Percentiles rank a stretch among this genome's conserved stretches.
phyloP scores from a whole-genome alignment of 1,139 yeast species.

The Suhomyces yuchorum region DNA sequence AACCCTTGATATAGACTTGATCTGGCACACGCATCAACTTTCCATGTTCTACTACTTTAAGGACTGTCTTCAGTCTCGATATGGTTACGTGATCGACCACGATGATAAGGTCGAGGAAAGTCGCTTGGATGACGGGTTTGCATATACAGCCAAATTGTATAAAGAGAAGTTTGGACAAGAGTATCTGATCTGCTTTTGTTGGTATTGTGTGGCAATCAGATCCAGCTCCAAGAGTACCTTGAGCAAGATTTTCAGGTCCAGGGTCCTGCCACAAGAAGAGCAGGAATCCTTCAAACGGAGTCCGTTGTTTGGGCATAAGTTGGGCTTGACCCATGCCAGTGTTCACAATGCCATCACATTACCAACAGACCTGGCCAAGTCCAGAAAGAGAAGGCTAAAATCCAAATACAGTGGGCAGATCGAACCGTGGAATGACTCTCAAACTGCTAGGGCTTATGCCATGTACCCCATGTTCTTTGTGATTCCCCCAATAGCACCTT shows the following conservation, averaged over 20 bases:
- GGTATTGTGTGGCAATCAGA: conserved; percentile 25
- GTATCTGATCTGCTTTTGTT: conserved; percentile 32
- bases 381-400: conserved; percentile 1
- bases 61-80: conserved; percentile 19
- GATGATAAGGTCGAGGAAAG: conserved; percentile 31
- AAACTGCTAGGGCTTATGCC: conserved; percentile 1
- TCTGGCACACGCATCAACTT: conserved; percentile 46
- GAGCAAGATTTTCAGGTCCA: conserved; percentile 13
- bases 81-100: conserved; percentile 27
- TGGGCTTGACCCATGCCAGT: conserved; percentile 23
- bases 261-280: not conserved
- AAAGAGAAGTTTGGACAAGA: conserved; percentile 22
- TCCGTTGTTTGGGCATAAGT: conserved; percentile 6
- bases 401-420: conserved; percentile 13
- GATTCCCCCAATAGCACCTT: conserved; percentile 16
- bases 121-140: conserved; percentile 24
- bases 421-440: conserved; percentile 13
- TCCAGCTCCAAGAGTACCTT: conserved; percentile 11
- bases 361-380: conserved; percentile 13
- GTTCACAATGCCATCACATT: conserved; percentile 21
- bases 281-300: conserved; percentile 1
- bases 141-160: conserved; percentile 25
- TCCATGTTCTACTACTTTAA: conserved; percentile 26
- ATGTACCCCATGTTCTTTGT: conserved; percentile 15
- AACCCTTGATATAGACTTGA: conserved; percentile 41